These are phyloP conservation scores for Ustilago shanxiensis DNA, from an alignment of 1,284 basidiomycete species.

Conservation along the genomic window DNA sequence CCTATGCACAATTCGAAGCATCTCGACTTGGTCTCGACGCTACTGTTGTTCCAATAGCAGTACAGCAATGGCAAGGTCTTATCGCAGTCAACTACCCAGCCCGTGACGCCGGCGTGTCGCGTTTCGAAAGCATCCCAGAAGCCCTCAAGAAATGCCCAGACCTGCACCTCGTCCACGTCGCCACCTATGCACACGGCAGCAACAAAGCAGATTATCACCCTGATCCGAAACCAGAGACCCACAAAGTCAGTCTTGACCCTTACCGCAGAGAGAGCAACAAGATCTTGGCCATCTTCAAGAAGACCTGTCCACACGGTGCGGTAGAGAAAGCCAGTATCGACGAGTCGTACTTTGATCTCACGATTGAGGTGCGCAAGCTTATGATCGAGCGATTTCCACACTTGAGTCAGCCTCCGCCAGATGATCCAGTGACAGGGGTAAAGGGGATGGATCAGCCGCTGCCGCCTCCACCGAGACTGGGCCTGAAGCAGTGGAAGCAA, in stretches of 20 bases:
- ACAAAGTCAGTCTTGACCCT: conserved; percentile 95
- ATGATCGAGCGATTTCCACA: conserved; percentile 75
- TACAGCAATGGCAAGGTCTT: conserved; percentile 86
- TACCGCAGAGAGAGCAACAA: conserved; percentile 92
- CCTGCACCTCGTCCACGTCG: conserved; percentile 88
- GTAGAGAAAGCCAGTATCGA: conserved; percentile 76
- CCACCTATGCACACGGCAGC: conserved; percentile 78
- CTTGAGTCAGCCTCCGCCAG: conserved; percentile 72
- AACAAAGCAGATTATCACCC: conserved; percentile 86
- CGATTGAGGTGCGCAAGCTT: conserved; percentile 65
- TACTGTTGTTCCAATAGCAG: conserved; percentile 81
- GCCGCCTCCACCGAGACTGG: conserved; percentile 78
- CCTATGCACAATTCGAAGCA: conserved; percentile 81
- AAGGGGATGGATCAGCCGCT: conserved; percentile 83
- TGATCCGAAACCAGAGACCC: conserved; percentile 82
- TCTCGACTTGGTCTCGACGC: conserved; percentile 81
- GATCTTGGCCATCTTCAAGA: conserved; percentile 87
- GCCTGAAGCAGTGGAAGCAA: conserved; percentile 76
- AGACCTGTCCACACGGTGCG: conserved; percentile 78
- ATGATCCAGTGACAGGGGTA: conserved; percentile 25
- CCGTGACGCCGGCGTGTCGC: conserved; percentile 86
- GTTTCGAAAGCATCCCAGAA: conserved; percentile 70
- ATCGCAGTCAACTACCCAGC: conserved; percentile 98
- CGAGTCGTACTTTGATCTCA: conserved; percentile 71
- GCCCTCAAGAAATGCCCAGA: conserved; percentile 85